phyloP scores from a whole-genome alignment of 2,329 filamentous ascomycete species.

The Cytospora piceicola region DNA sequence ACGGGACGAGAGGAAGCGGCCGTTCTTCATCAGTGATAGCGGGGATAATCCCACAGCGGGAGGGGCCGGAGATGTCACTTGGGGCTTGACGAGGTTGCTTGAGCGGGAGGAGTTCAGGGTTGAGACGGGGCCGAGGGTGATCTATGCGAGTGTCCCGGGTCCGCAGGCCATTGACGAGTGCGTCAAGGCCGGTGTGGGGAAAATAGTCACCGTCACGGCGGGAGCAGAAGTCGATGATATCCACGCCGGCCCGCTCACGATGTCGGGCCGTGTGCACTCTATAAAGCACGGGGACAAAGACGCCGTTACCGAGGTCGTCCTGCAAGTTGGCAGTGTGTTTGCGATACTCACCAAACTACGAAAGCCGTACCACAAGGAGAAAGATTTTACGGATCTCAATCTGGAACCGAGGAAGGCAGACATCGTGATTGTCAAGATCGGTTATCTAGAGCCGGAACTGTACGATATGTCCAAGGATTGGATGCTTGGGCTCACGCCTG shows the following conservation, averaged over 20 bases:
- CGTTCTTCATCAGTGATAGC: constrained; percentile 59
- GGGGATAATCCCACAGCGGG: constrained; percentile 61
- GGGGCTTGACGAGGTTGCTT: constrained; percentile 52
- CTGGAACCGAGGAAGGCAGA: constrained; percentile 51
- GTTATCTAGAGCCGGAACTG: constrained; percentile 58
- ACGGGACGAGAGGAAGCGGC: constrained; percentile 41
- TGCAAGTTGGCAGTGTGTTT: constrained; percentile 54
- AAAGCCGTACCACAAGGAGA: constrained; percentile 58
- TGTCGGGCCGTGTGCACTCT: constrained; percentile 54
- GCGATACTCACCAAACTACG: constrained; percentile 56
- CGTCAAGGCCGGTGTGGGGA: constrained; percentile 50
- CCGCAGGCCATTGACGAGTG: constrained; percentile 47
- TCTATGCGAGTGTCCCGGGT: constrained; percentile 58
- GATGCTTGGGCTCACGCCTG: constrained; percentile 58
- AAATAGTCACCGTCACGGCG: constrained; percentile 53
- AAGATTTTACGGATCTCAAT: constrained; percentile 53
- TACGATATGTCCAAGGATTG: constrained; percentile 58
- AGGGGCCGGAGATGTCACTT: constrained; percentile 58
- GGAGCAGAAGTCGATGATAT: constrained; percentile 54
- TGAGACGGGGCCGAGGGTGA: constrained; percentile 45
- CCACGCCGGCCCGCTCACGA: constrained; percentile 52
- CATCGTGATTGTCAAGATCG: constrained; percentile 60
- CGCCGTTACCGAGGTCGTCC: constrained; percentile 52
- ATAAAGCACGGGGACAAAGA: constrained; percentile 55
- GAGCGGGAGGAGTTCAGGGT: constrained; percentile 49